Evolutionary conservation across 1,284 basidiomycete genomes (phyloP).

Genomic region (Apiotrichum laibachii): DNA sequence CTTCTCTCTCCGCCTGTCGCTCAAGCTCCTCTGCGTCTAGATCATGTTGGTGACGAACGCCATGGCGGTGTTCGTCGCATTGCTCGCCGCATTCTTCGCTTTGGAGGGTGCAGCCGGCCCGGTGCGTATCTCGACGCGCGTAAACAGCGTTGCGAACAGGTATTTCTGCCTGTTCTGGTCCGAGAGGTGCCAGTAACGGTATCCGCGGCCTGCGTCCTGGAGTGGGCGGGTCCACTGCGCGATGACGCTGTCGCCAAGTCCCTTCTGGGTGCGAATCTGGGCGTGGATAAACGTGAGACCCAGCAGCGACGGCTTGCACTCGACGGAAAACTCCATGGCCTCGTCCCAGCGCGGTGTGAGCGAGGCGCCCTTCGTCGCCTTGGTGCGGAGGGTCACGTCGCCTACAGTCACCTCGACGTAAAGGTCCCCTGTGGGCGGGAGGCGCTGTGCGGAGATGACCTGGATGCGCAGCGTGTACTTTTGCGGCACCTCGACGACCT

Average conservation of each 20-base stretch:
- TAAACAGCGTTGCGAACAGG: conserved; percentile 84
- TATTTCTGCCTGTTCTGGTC: conserved; percentile 77
- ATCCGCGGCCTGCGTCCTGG: conserved; percentile 56
- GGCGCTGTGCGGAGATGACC: conserved; percentile 90
- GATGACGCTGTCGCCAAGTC: conserved; percentile 63
- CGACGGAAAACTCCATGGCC: conserved; percentile 65
- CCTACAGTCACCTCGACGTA: conserved; percentile 38
- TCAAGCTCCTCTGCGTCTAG: too few species aligned
- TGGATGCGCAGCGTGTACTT: conserved; percentile 52
- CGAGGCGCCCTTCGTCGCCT: conserved; percentile 62
- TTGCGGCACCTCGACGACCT: conserved; percentile 59
- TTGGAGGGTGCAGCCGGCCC: neutral
- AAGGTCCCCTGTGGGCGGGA: conserved; percentile 71
- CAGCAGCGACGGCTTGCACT: conserved; percentile 67
- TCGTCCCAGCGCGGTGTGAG: conserved; percentile 89
- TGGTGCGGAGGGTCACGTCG: conserved; percentile 5
- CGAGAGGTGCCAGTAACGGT: conserved; percentile 79
- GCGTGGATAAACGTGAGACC: conserved; percentile 81
- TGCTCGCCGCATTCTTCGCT: neutral
- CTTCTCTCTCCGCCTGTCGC: too few species aligned
- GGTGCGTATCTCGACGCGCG: conserved; percentile 41
- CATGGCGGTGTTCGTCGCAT: neutral
- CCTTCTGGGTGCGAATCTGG: conserved; percentile 56
- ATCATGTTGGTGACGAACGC: neutral
- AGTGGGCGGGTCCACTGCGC: conserved; percentile 63